Evolutionary conservation across 2,329 filamentous ascomycete genomes (phyloP), one percentile per base, ranked within the genome.

Genomic region (Dothideomycetes sp.): DNA sequence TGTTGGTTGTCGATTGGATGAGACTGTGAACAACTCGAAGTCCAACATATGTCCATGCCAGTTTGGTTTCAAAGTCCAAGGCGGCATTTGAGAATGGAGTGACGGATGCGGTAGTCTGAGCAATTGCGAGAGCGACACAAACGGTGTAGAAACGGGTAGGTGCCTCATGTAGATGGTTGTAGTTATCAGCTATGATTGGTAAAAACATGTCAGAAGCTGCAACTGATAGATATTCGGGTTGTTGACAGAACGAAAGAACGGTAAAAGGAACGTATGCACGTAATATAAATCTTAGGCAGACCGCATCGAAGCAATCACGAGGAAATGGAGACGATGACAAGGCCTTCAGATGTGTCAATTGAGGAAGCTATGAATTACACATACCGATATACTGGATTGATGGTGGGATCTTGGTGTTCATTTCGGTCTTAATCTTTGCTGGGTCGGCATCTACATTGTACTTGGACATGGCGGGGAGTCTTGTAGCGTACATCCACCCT

Each of bases 91-190:
- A 7, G 12, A 8, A 7, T 12, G 7, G 7, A 11, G 16, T 22
- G 22, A 34, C 9, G 4, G 31, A n/a, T 15, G 38, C 31, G 13
- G 30, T 33, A 8, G 20, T 16, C 7, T 28, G 52, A 22, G 60
- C 37, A 15, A 60, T 32, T 1, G 60, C 60, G 24, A 68, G 46
- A 1, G 56, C 54, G 5, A 68, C 51, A 2, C 49, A 45, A 2
- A 56, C 45, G 13, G 63, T 64, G 51, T 67, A 68, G 53, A 69
- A 69, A 29, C 62, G 58, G 2, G 62, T 64, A 12, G 65, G 65
- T 48, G 67, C 64, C 52, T 68, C 63, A 42, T 60, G 51, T 34
- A 68, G 51, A 43, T 68, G 57, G 48, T 64, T 64, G 52, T 56
- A 68, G 47, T 68, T 68, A 46, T 67, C 64, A 9, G 59, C 38